phyloP scores from a whole-genome alignment of 495 filamentous ascomycete genomes.

The Aspergillus steynii region DNA sequence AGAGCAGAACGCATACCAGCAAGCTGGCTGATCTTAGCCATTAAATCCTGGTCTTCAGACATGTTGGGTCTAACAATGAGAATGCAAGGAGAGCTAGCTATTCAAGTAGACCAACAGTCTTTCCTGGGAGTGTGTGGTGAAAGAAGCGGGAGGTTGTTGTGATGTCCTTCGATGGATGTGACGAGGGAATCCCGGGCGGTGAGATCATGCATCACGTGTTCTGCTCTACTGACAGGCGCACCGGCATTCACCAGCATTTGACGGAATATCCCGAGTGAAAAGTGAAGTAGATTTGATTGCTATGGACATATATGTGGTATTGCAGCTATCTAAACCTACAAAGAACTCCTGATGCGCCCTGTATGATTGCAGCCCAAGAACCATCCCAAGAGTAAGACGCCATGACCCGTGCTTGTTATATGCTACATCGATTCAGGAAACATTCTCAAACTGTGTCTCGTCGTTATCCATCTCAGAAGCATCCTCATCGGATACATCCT shows the following conservation, averaged over 20 bases:
- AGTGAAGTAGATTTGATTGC: neutral
- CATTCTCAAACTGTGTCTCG: conserved; percentile 75
- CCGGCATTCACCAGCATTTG: neutral
- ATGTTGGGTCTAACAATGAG: conserved; percentile 38
- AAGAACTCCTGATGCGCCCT: conserved; percentile 12
- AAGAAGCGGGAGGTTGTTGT: neutral
- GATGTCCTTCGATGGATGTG: neutral
- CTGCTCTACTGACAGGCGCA: too few species aligned
- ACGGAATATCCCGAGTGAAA: neutral
- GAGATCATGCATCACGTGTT: conserved; percentile 1
- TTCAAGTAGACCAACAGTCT: neutral
- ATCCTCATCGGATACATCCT: conserved; percentile 47
- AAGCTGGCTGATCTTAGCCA: conserved; percentile 73
- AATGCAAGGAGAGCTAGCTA: conserved; percentile 11
- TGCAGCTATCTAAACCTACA: conserved; percentile 8
- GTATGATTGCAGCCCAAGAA: conserved; percentile 6
- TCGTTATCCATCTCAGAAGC: conserved; percentile 62
- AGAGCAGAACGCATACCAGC: conserved; percentile 55
- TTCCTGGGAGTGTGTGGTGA: conserved; percentile 2
- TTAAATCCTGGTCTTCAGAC: conserved; percentile 73
- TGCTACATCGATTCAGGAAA: conserved; percentile 42
- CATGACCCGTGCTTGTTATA: conserved; percentile 21
- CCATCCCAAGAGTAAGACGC: conserved; percentile 21
- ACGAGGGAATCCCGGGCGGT: conserved; percentile 7
- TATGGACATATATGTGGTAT: neutral